Evolutionary conservation across 148 eudicot species (phyloP), one percentile per base, ranked within the genome.

Genomic region (Rhododendron griersonianum): DNA sequence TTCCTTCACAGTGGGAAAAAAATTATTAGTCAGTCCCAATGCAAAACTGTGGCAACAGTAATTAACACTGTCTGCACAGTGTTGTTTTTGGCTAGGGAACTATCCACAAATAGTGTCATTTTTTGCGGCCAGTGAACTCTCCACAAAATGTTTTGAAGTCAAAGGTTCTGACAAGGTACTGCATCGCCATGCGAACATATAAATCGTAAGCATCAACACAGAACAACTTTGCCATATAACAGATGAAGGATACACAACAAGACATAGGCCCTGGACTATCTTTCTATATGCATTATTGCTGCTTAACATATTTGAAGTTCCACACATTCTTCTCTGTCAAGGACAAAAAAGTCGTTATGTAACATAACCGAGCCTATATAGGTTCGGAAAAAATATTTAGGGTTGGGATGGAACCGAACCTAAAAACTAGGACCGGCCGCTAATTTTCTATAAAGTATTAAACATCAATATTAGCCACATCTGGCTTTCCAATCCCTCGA

Each of bases 1-100:
- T 82, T 89, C 97, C 98, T 96, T 89, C 89, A 90, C 65, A 86
- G 50, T 83, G 75, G 25, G 1, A 21, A 23, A 44, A 84, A 76
- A 45, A 15, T 84, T 71, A 30, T 51, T 41, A 74, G 67, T 85
- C 80, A 89, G 81, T 75, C 86, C 78, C 81, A 86, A 55, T 39
- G 76, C 74, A 41, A 78, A 73, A 65, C 67, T 80, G 44, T 19
- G 51, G 75, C 14, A 57, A 80, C 59, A 57, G 55, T 37, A 86
- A 15, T 33, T 28, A 9, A 78, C 19, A 67, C 73, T 10, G 74
- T 67, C 35, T 67, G 73, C 73, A 65, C 39, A 33, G 9, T 4
- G 76, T 33, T 33, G 37, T 30, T 71, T 30, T 30, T 30, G 41
- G 76, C 76, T 71, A 71, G 76, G 7, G 7, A 69, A 71, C 41